Percentiles rank a stretch among this genome's conserved stretches.
Conservation (phyloP, 1,284 basidiomycete genomes). For the Pascua sp. region DNA sequence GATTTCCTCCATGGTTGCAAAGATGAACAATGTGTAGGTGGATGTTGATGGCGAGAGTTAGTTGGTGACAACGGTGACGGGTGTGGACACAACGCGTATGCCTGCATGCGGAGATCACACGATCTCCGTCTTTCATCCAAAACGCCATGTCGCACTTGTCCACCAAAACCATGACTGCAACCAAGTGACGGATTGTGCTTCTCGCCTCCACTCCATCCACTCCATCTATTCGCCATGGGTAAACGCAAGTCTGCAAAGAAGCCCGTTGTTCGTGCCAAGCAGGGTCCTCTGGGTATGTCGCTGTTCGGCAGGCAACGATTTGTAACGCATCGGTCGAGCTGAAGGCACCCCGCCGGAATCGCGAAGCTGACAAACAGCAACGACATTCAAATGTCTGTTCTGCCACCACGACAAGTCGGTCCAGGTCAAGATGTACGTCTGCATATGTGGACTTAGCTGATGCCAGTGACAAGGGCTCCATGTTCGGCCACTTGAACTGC, state of each 20-base stretch:
- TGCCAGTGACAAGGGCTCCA: conserved; percentile 37
- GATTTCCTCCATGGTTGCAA: conserved; percentile 52
- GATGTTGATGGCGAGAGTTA: background rate
- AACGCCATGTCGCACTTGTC: no score
- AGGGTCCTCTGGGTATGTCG: conserved; percentile 33
- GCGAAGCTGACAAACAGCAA: conserved; percentile 27
- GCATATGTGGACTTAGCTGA: conserved; percentile 1
- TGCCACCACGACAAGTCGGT: conserved; percentile 47
- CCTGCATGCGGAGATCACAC: conserved; percentile 18
- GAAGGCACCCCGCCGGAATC: no score
- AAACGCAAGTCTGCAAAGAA: conserved; percentile 48
- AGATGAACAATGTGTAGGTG: conserved; percentile 4
- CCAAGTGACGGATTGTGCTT: no score
- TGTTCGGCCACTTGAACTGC: conserved; percentile 40
- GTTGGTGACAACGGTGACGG: background rate
- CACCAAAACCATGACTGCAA: no score
- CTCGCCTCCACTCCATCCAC: background rate
- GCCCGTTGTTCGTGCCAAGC: conserved; percentile 34
- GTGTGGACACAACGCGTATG: conserved; percentile 17
- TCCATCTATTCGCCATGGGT: conserved; percentile 33
- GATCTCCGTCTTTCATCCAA: conserved; percentile 25
- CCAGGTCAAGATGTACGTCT: conserved; percentile 36
- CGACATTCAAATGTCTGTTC: conserved; percentile 49
- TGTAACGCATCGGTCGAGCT: no score
- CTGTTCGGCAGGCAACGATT: background rate